Conservation (phyloP, 331 rosid genomes). For the Spiraea crenata region DNA sequence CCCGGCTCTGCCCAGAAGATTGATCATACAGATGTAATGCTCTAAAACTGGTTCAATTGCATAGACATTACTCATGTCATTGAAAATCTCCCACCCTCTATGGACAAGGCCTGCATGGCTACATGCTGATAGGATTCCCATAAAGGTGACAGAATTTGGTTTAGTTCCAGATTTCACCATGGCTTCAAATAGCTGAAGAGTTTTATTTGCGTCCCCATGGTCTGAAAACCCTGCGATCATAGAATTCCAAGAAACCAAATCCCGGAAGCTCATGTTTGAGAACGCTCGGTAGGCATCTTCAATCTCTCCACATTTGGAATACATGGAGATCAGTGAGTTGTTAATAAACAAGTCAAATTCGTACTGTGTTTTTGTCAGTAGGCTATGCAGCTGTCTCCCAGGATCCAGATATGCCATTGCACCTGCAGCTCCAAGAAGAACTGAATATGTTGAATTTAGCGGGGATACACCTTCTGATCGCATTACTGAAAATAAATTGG, state of each 20-base stretch:
- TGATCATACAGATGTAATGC: slow-evolving; percentile 61
- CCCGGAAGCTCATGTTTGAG: slow-evolving; percentile 49
- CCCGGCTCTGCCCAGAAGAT: slow-evolving; percentile 74
- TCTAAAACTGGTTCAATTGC: slow-evolving; percentile 51
- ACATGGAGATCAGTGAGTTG: slow-evolving; percentile 74
- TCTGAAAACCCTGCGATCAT: slow-evolving; percentile 70
- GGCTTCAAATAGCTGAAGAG: slow-evolving; percentile 41
- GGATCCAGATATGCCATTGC: slow-evolving; percentile 66
- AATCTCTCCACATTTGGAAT: slow-evolving; percentile 69
- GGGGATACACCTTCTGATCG: slow-evolving; percentile 45
- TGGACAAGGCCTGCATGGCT: slow-evolving; percentile 56
- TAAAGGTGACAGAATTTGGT: slow-evolving; percentile 58
- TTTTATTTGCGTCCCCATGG: slow-evolving; percentile 47
- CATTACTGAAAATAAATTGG: slow-evolving; percentile 47
- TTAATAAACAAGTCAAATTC: slow-evolving; percentile 53
- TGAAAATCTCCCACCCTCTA: slow-evolving; percentile 47
- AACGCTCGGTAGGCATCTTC: slow-evolving; percentile 49
- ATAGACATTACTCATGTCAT: slow-evolving; percentile 42
- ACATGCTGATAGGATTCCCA: slow-evolving; percentile 67
- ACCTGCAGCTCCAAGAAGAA: slow-evolving; percentile 70
- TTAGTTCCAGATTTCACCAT: slow-evolving; percentile 47
- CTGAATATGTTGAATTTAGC: slow-evolving; percentile 46
- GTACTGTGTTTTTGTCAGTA: slow-evolving; percentile 46
- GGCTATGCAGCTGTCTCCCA: slow-evolving; percentile 64
- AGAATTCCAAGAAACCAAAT: slow-evolving; percentile 68